phyloP scores from a whole-genome alignment of 2,329 filamentous ascomycete genomes.

The Phaeosphaeriaceae sp. region DNA sequence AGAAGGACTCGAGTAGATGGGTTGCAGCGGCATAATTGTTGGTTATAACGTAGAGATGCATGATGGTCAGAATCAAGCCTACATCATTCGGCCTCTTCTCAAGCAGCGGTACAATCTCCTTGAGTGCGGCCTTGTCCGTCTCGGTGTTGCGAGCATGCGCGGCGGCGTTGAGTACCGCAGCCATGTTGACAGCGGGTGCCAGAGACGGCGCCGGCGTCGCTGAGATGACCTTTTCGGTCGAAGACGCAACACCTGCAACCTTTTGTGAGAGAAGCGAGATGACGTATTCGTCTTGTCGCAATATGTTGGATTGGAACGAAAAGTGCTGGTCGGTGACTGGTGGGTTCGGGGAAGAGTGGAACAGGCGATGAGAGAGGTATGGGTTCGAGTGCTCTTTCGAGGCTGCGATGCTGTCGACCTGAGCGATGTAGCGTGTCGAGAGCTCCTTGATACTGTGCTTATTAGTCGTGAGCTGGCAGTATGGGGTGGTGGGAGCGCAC shows the following conservation, averaged over 20 bases:
- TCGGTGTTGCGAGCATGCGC: conserved; percentile 71
- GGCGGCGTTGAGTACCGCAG: conserved; percentile 75
- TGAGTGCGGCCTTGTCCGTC: conserved; percentile 71
- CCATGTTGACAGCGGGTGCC: conserved; percentile 60
- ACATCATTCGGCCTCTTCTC: conserved; percentile 80
- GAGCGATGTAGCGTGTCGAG: conserved; percentile 71
- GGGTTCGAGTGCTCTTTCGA: conserved; percentile 65
- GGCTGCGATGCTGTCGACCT: conserved; percentile 69
- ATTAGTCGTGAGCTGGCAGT: too few species aligned
- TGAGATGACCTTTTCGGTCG: conserved; percentile 60
- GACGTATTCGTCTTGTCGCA: conserved; percentile 70
- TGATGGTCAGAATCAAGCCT: conserved; percentile 78
- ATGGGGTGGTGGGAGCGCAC: conserved; percentile 55
- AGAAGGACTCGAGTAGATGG: conserved; percentile 76
- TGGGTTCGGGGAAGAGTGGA: conserved; percentile 62
- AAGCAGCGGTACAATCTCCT: conserved; percentile 72
- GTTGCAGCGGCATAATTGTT: conserved; percentile 78
- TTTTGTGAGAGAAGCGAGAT: conserved; percentile 74
- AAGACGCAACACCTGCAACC: conserved; percentile 68
- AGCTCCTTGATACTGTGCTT: conserved; percentile 68
- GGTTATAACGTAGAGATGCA: conserved; percentile 80
- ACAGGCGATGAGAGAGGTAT: conserved; percentile 70
- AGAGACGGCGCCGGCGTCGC: conserved; percentile 56
- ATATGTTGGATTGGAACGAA: conserved; percentile 69
- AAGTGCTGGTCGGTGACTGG: conserved; percentile 72